phyloP scores from a whole-genome alignment of 2,329 filamentous ascomycete genomes.

The Diaporthe citrichinensis region DNA sequence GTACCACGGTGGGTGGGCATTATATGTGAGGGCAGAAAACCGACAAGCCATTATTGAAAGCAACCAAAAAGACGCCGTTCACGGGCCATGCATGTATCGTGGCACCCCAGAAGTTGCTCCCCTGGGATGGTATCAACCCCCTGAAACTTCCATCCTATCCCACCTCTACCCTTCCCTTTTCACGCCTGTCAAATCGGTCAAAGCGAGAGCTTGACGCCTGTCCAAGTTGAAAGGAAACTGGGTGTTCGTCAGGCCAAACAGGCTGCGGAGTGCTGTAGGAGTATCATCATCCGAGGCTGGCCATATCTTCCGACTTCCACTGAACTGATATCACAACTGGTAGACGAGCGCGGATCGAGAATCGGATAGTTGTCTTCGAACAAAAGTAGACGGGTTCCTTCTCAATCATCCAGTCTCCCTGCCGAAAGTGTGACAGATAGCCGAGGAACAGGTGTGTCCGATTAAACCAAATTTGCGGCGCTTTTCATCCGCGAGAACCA shows the following conservation, averaged over 20 bases:
- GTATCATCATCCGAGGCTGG: neutral
- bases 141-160: neutral
- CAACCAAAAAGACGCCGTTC: conserved; percentile 19
- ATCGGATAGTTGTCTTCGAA: neutral
- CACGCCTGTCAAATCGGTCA: neutral
- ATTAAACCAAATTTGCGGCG: conserved; percentile 8
- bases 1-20: conserved; percentile 23
- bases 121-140: neutral
- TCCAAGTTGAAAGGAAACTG: neutral
- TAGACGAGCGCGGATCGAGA: neutral
- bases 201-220: neutral
- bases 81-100: conserved; percentile 31
- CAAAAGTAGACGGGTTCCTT: neutral
- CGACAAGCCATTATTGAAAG: conserved; percentile 26
- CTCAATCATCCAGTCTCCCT: neutral
- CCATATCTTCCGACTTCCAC: neutral
- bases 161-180: neutral
- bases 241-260: neutral
- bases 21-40: conserved; percentile 26
- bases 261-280: neutral
- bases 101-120: neutral
- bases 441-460: neutral
- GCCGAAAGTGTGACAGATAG: neutral
- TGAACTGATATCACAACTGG: neutral
- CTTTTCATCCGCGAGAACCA: conserved; percentile 6